These are phyloP conservation scores for Dioscorea dumetorum DNA, from an alignment of 106 monocot species.

Conservation along the genomic window DNA sequence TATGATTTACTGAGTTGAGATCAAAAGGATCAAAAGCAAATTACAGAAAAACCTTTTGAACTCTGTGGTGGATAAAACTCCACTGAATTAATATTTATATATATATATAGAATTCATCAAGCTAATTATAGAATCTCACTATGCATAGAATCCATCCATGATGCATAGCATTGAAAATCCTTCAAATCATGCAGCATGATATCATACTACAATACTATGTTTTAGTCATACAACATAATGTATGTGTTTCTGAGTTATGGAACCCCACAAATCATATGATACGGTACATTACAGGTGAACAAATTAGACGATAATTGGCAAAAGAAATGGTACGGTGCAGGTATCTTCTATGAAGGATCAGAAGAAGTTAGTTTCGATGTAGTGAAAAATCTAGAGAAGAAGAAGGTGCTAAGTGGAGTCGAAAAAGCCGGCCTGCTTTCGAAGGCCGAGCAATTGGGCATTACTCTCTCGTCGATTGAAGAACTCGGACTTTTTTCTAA, in stretches of 20 bases:
- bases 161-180: no score
- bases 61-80: no score
- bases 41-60: no score
- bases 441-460: constrained; percentile 68
- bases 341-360: constrained; percentile 64
- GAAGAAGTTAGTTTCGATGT: constrained; percentile 75
- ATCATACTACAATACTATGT: background rate
- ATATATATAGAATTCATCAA: no score
- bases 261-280: no score
- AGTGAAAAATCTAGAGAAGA: constrained; percentile 75
- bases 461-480: constrained; percentile 78
- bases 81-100: no score
- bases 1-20: no score
- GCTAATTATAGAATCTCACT: no score
- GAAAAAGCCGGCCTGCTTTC: constrained; percentile 81
- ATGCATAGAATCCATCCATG: no score
- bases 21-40: no score
- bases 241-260: no score
- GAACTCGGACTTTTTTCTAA: constrained; percentile 73
- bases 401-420: constrained; percentile 76
- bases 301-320: constrained; percentile 66
- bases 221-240: background rate
- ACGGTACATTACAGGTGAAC: constrained; percentile 45
- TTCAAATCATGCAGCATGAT: background rate
- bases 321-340: constrained; percentile 94